Evolutionary conservation across 208 protist genomes (phyloP).

Genomic region (Lotmaria passim): DNA sequence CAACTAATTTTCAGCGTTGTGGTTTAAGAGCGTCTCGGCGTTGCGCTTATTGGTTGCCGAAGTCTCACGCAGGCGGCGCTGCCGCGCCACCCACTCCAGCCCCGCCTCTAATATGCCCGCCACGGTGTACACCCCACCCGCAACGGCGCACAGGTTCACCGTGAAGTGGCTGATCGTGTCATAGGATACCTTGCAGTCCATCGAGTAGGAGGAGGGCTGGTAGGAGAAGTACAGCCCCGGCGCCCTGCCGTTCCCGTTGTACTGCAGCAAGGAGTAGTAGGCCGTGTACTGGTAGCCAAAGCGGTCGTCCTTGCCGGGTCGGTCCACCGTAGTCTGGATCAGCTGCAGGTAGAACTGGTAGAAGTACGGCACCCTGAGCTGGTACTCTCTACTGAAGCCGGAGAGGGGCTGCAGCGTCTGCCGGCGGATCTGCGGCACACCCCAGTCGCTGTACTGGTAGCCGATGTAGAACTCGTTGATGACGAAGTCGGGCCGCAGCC

Average conservation of each 20-base stretch:
- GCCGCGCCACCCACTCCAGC: conserved; percentile 25
- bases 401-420: conserved; percentile 25
- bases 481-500: conserved; percentile 22
- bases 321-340: conserved; percentile 36
- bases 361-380: conserved; percentile 12
- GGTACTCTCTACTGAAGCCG: neutral
- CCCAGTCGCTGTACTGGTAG: conserved; percentile 28
- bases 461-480: conserved; percentile 27
- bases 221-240: conserved; percentile 40
- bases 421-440: conserved; percentile 29
- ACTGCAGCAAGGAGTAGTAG: conserved; percentile 34
- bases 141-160: conserved; percentile 61
- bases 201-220: conserved; percentile 29
- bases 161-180: conserved; percentile 52
- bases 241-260: conserved; percentile 7
- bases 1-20: neutral
- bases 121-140: conserved; percentile 64
- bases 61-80: conserved; percentile 15
- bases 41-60: conserved; percentile 15
- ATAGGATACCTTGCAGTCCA: conserved; percentile 33
- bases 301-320: conserved; percentile 18
- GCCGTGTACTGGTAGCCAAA: conserved; percentile 26
- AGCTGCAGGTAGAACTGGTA: conserved; percentile 40
- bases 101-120: conserved; percentile 43
- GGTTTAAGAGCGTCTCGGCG: conserved; percentile 7